Evolutionary conservation across 352 stramenopile genomes (phyloP).

Genomic region (Pythium coloratum): DNA sequence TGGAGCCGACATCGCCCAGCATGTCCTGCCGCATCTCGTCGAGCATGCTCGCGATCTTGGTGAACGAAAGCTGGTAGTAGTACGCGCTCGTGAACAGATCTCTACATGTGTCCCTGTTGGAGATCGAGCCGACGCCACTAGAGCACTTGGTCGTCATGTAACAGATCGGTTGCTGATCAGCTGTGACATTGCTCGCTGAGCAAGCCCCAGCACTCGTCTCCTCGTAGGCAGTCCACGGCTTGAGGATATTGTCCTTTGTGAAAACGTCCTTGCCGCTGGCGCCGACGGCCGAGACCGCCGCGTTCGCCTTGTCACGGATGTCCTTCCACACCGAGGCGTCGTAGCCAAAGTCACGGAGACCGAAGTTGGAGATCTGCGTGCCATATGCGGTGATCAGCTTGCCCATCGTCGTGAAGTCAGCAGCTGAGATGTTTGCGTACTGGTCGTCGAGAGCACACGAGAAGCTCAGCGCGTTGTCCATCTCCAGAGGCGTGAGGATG

Average conservation of each 20-base stretch:
- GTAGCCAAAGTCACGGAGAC: slow-evolving; percentile 65
- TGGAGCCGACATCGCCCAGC: slow-evolving; percentile 60
- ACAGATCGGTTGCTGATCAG: slow-evolving; percentile 48
- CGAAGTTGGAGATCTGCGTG: slow-evolving; percentile 47
- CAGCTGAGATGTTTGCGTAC: slow-evolving; percentile 41
- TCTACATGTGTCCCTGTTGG: slow-evolving; percentile 44
- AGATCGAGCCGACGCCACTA: slow-evolving; percentile 1
- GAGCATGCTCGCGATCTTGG: slow-evolving; percentile 56
- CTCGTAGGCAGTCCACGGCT: slow-evolving; percentile 56
- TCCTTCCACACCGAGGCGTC: slow-evolving; percentile 50
- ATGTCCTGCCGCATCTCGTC: slow-evolving; percentile 75
- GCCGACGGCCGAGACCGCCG: slow-evolving; percentile 28
- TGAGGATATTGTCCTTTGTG: slow-evolving; percentile 61
- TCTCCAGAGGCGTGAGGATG: slow-evolving; percentile 53
- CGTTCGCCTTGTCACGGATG: slow-evolving; percentile 42
- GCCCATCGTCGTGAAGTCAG: slow-evolving; percentile 41
- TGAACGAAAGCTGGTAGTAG: slow-evolving; percentile 62
- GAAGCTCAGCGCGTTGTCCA: slow-evolving; percentile 53
- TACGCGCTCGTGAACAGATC: slow-evolving; percentile 52
- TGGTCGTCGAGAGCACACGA: slow-evolving; percentile 69
- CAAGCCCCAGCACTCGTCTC: slow-evolving; percentile 30
- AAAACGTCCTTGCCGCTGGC: slow-evolving; percentile 25
- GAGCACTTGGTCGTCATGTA: slow-evolving; percentile 67
- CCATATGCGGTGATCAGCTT: slow-evolving; percentile 48
- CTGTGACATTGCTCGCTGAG: slow-evolving; percentile 29